Evolutionary conservation across 2,329 filamentous ascomycete genomes (phyloP).

Genomic region (Cytospora piceae): DNA sequence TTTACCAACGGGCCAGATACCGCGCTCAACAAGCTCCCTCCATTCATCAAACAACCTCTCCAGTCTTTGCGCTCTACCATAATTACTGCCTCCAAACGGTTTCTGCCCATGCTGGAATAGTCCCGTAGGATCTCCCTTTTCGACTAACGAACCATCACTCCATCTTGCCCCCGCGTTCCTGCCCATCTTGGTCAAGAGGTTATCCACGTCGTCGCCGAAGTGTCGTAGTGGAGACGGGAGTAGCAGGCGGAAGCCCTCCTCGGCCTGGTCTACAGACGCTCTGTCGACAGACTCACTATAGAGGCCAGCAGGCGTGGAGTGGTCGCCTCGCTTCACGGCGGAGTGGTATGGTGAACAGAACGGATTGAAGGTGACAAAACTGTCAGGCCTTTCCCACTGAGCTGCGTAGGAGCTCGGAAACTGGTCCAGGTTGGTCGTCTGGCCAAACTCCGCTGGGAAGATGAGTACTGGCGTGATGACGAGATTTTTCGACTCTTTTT

Average conservation of each 20-base stretch:
- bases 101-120: slow-evolving; percentile 4
- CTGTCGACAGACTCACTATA: slow-evolving; percentile 10
- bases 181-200: no score
- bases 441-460: no score
- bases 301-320: slow-evolving; percentile 7
- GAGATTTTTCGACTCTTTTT: no score
- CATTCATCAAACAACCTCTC: slow-evolving; percentile 32
- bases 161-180: not conserved
- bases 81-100: not conserved
- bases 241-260: slow-evolving; percentile 2
- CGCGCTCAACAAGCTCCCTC: slow-evolving; percentile 28
- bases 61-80: slow-evolving; percentile 25
- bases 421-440: no score
- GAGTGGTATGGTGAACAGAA: not conserved
- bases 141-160: not conserved
- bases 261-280: not conserved
- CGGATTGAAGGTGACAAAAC: not conserved
- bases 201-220: no score
- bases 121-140: not conserved
- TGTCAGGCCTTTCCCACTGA: not conserved
- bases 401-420: not conserved
- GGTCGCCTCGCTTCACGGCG: not conserved
- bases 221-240: not conserved
- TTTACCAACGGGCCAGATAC: slow-evolving; percentile 32
- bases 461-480: not conserved